Percentiles rank a stretch among this genome's conserved stretches.
Conservation (phyloP, 805 yeast species). For the Kazachstania bromeliacearum region DNA sequence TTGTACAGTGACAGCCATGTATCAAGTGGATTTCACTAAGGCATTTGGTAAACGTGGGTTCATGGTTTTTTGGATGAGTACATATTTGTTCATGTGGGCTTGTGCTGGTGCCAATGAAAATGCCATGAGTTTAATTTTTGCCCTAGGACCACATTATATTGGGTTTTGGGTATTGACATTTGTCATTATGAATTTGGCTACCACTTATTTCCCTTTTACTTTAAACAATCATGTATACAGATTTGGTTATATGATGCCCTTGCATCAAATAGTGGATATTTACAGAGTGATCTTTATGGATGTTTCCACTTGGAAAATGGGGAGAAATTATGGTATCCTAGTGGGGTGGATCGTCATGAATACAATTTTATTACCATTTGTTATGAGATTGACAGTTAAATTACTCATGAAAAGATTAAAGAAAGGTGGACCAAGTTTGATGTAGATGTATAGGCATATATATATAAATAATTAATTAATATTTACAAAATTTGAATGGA, state of each 20-base stretch:
- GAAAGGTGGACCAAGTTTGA: too few relatives aligned
- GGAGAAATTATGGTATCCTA: slow-evolving; percentile 51
- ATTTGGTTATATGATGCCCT: slow-evolving; percentile 60
- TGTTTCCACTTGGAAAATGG: slow-evolving; percentile 46
- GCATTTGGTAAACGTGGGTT: slow-evolving; percentile 65
- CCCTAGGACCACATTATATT: slow-evolving; percentile 50
- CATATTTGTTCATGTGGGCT: slow-evolving; percentile 60
- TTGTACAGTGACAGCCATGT: slow-evolving; percentile 54
- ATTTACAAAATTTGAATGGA: slow-evolving; percentile 23
- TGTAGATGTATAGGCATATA: too few relatives aligned
- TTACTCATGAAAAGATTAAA: neutral
- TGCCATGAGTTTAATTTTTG: slow-evolving; percentile 41
- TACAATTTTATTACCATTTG: slow-evolving; percentile 35
- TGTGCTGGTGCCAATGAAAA: slow-evolving; percentile 72
- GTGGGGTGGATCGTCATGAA: slow-evolving; percentile 51
- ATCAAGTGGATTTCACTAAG: slow-evolving; percentile 49
- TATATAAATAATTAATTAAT: neutral
- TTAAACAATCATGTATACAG: slow-evolving; percentile 46
- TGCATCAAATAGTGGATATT: slow-evolving; percentile 55
- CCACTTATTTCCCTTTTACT: slow-evolving; percentile 58
- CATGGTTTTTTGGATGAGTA: slow-evolving; percentile 62
- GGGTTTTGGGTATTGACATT: slow-evolving; percentile 67
- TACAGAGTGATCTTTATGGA: slow-evolving; percentile 50
- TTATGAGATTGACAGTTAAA: slow-evolving; percentile 35
- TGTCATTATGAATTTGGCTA: slow-evolving; percentile 59